phyloP scores from a whole-genome alignment of 2,329 filamentous ascomycete genomes.

The Xylariaceae sp. region DNA sequence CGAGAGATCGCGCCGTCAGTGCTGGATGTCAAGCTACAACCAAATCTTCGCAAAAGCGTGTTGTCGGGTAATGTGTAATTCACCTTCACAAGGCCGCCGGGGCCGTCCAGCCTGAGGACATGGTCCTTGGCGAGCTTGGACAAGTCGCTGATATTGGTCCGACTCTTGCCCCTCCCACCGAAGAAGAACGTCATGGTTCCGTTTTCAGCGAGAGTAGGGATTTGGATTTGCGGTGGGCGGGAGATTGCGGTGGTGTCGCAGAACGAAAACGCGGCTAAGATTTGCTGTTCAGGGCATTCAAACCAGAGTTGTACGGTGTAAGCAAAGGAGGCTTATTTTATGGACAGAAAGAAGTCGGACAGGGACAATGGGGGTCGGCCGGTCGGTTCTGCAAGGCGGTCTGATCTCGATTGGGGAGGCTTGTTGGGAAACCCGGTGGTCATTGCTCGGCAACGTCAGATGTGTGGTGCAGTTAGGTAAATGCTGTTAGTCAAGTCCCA shows the following conservation, averaged over 20 bases:
- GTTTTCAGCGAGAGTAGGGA: background rate
- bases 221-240: background rate
- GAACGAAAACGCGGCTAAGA: background rate
- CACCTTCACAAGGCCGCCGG: slow-evolving; percentile 45
- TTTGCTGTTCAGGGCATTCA: background rate
- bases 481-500: background rate
- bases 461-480: background rate
- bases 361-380: background rate
- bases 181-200: slow-evolving; percentile 51
- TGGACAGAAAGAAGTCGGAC: background rate
- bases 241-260: background rate
- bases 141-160: slow-evolving; percentile 47
- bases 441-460: background rate
- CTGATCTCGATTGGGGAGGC: slow-evolving; percentile 1
- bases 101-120: slow-evolving; percentile 48
- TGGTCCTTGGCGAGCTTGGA: slow-evolving; percentile 52
- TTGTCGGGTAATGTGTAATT: slow-evolving; percentile 1
- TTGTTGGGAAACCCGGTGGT: slow-evolving; percentile 5
- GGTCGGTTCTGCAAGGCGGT: background rate
- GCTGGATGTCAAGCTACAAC: slow-evolving; percentile 9
- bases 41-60: slow-evolving; percentile 2
- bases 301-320: slow-evolving; percentile 1
- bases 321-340: background rate
- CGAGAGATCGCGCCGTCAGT: slow-evolving; percentile 25
- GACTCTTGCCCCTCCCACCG: slow-evolving; percentile 46